These are phyloP conservation scores for Penicilliopsis zonata DNA, from an alignment of 495 filamentous ascomycete species.

Conservation along the genomic window DNA sequence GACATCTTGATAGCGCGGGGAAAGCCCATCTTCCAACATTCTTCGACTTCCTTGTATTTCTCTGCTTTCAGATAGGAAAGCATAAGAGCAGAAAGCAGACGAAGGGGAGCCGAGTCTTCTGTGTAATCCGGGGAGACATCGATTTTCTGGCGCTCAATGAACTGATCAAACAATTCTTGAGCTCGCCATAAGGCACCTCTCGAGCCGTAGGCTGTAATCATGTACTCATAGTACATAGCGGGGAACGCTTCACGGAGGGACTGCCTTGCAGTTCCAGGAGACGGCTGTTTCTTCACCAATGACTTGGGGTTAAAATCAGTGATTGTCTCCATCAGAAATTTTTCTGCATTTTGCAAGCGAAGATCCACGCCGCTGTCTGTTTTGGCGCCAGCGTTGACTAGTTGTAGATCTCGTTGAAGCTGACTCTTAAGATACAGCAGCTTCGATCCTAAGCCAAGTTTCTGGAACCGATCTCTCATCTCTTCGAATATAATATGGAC, in stretches of 20 bases:
- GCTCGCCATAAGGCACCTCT: slow-evolving; percentile 41
- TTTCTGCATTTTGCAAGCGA: slow-evolving; percentile 22
- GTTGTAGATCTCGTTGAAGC: slow-evolving; percentile 18
- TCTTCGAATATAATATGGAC: slow-evolving; percentile 39
- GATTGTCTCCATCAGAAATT: slow-evolving; percentile 20
- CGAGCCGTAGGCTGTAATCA: slow-evolving; percentile 51
- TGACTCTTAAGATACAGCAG: slow-evolving; percentile 34
- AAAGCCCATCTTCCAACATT: slow-evolving; percentile 53
- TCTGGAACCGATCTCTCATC: slow-evolving; percentile 37
- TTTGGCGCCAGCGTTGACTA: slow-evolving; percentile 3
- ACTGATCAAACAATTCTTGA: slow-evolving; percentile 44
- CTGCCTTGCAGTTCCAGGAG: slow-evolving; percentile 5
- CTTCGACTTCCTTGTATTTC: slow-evolving; percentile 45
- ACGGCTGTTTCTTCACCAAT: slow-evolving; percentile 13
- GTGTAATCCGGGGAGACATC: slow-evolving; percentile 10
- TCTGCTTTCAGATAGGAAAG: slow-evolving; percentile 39
- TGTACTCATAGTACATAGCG: slow-evolving; percentile 40
- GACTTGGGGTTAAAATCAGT: slow-evolving; percentile 14
- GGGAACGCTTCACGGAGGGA: slow-evolving; percentile 23
- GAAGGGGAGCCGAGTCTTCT: slow-evolving; percentile 32
- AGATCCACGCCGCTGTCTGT: slow-evolving; percentile 2
- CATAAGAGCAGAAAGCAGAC: slow-evolving; percentile 56
- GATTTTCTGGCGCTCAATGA: slow-evolving; percentile 20
- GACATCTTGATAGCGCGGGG: slow-evolving; percentile 36
- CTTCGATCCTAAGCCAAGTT: slow-evolving; percentile 29